Base-by-base conservation (phyloP, 2,329 filamentous ascomycete species). In the Penicillium brevicompactum region DNA sequence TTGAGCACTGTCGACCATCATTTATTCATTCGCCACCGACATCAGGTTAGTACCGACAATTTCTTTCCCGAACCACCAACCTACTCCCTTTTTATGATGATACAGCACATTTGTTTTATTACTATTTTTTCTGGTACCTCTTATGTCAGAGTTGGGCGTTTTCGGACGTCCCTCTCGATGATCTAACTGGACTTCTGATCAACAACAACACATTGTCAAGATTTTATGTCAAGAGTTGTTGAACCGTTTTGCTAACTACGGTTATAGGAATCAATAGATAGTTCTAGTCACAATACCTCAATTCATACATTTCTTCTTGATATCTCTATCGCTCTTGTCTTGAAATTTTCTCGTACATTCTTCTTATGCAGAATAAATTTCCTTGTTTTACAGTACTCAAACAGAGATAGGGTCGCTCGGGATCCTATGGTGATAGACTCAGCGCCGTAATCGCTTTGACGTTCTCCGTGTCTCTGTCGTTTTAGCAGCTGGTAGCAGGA, bases 121-220 rank as follows among this genome's bases (percentile, higher is more conserved):
- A 76, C 78, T 80, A 79, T 81, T 88, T 92, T 88, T 92, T 95
- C 90, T 96, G 91, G 91, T 92, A 96, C 91, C 92, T 96, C 92
- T 96, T 94, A 91, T 91, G 85, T 90, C 88, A 94, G 86, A 81
- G 82, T 70, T 70, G 70, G 66, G 5, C 63, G 64, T 69, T 61
- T 67, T 61, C 63, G 67, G 66, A 66, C 74, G 71, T 5, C 80
- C 78, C 72, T 78, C 75, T 82, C 87, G 76, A 90, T 92, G 89
- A 91, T 90, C 89, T 84, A 81, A 89, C 80, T 80, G 87, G 88
- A 91, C 89, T 91, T 92, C 89, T 92, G 89, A 92, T 72, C 53
- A 32, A 45, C 16, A 24, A 18, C 46, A 48, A 34, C 37, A 41
- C 53, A 40, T 59, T 45, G 51, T 56, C 21, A 42, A 38, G 18